phyloP scores from a whole-genome alignment of 2,329 filamentous ascomycete genomes.

The Fusarium protoensiforme region DNA sequence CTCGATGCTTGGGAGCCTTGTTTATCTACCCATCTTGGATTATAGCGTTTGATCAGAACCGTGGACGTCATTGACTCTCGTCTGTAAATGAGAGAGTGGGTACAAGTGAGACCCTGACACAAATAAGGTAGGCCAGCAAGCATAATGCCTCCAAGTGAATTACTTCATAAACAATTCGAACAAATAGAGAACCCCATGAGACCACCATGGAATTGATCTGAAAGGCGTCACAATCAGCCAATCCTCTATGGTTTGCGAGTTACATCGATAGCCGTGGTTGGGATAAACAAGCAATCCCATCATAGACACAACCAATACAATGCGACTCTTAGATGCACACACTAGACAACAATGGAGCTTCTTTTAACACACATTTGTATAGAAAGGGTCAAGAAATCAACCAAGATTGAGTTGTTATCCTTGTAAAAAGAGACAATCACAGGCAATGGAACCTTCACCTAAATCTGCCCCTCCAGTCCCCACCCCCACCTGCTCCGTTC shows the following conservation, averaged over 20 bases:
- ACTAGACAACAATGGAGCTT: background rate
- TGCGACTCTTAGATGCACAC: background rate
- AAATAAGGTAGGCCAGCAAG: background rate
- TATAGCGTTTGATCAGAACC: background rate
- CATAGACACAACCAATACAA: background rate
- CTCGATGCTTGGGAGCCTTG: background rate
- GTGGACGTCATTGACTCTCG: slow-evolving; percentile 28
- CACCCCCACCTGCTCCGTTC: slow-evolving; percentile 34
- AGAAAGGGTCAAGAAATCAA: background rate
- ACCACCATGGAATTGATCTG: background rate
- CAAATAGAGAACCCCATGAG: fast-evolving
- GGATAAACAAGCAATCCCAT: background rate
- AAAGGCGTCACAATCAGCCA: background rate
- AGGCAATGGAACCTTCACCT: background rate
- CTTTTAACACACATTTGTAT: background rate
- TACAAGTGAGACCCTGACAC: background rate
- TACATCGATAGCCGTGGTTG: background rate
- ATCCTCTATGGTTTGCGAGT: background rate
- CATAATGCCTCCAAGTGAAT: background rate
- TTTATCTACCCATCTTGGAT: background rate
- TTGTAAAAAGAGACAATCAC: background rate
- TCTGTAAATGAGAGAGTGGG: background rate
- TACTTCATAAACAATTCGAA: background rate
- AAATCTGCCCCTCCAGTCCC: slow-evolving; percentile 1
- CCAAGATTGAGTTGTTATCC: background rate